These are phyloP conservation scores for Primulina huaijiensis DNA, from an alignment of 257 asterid species.

Conservation along the genomic window DNA sequence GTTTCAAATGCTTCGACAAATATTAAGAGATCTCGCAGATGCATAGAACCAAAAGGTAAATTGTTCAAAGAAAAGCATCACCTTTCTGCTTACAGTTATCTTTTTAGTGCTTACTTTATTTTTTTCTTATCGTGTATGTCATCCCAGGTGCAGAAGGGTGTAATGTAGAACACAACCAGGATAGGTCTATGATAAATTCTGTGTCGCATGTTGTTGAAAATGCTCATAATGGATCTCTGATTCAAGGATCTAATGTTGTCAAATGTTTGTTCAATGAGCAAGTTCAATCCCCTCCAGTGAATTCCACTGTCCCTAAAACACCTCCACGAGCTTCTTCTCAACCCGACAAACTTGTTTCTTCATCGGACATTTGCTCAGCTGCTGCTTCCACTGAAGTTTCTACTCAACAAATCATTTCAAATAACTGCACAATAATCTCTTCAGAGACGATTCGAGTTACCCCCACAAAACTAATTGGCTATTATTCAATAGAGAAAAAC, in stretches of 20 bases:
- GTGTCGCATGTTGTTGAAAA: conserved; percentile 28
- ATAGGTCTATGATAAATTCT: conserved; percentile 18
- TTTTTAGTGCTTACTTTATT: conserved; percentile 13
- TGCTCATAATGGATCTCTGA: conserved; percentile 31
- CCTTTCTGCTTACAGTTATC: neutral
- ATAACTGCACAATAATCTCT: conserved; percentile 75
- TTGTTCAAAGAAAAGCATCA: neutral
- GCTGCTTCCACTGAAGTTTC: conserved; percentile 42
- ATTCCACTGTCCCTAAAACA: conserved; percentile 71
- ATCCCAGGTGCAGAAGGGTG: neutral
- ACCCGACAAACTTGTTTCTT: conserved; percentile 56
- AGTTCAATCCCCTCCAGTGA: conserved; percentile 50
- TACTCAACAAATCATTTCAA: conserved; percentile 53
- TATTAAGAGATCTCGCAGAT: conserved; percentile 55
- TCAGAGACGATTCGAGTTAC: conserved; percentile 76
- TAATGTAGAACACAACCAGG: conserved; percentile 29
- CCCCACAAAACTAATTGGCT: conserved; percentile 72
- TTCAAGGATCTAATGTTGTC: conserved; percentile 62
- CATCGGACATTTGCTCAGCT: conserved; percentile 43
- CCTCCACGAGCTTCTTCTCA: conserved; percentile 69
- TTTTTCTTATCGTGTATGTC: conserved; percentile 33
- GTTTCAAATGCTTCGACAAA: conserved; percentile 28
- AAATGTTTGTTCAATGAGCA: conserved; percentile 77
- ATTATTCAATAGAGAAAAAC: conserved; percentile 75
- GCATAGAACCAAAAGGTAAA: conserved; percentile 51